Percentiles rank a stretch among this genome's conserved stretches.
Conservation (phyloP, 208 protist genomes). For the Cochliopodium minus region DNA sequence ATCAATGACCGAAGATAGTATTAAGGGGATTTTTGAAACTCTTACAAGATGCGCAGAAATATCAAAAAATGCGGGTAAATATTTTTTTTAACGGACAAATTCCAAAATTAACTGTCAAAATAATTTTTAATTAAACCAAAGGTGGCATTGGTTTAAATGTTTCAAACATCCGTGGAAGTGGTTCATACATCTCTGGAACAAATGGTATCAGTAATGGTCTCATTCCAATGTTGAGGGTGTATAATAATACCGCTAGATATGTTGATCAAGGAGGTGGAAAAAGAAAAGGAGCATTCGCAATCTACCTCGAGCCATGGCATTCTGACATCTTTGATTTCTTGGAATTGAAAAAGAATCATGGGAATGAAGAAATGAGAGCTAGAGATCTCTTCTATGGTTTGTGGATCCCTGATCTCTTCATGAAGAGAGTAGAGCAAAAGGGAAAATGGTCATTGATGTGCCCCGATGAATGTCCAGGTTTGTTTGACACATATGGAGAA, state of each 20-base stretch:
- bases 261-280: constrained; percentile 92
- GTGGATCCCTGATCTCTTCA: constrained; percentile 97
- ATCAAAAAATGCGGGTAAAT: constrained; percentile 82
- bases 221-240: constrained; percentile 96
- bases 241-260: constrained; percentile 95
- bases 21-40: constrained; percentile 97
- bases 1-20: constrained; percentile 93
- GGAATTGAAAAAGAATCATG: constrained; percentile 87
- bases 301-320: constrained; percentile 99
- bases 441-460: constrained; percentile 91
- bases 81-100: too few species aligned
- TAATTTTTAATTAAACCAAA: too few species aligned
- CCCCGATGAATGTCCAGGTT: constrained; percentile 75
- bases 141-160: constrained; percentile 91
- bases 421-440: constrained; percentile 84
- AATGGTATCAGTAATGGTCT: constrained; percentile 88
- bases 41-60: constrained; percentile 92
- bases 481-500: constrained; percentile 80
- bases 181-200: constrained; percentile 90
- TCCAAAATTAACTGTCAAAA: too few species aligned
- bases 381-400: constrained; percentile 95
- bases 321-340: constrained; percentile 92
- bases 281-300: constrained; percentile 92
- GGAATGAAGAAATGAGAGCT: constrained; percentile 83
- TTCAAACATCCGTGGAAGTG: constrained; percentile 83